Evolutionary conservation across 2,329 filamentous ascomycete species (phyloP).

Genomic region (Cladosporium phlei): DNA sequence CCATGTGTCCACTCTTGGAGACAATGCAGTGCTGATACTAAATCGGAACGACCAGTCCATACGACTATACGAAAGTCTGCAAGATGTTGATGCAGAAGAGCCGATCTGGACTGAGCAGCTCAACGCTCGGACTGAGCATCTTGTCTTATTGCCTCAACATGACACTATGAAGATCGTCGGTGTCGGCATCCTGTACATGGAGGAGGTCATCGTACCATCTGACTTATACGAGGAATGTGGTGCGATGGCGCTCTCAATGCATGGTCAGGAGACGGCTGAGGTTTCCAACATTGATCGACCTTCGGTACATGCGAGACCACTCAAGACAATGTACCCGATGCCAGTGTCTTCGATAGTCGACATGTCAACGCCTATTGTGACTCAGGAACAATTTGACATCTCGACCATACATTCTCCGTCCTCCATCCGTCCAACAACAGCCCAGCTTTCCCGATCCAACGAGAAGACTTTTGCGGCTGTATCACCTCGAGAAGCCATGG

Average conservation of each 20-base stretch:
- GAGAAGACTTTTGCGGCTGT: neutral
- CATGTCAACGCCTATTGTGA: too few relatives aligned
- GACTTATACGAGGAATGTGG: neutral
- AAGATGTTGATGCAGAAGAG: constrained; percentile 11
- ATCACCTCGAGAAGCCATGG: constrained; percentile 19
- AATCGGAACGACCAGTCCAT: constrained; percentile 17
- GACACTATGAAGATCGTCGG: neutral
- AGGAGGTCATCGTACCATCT: neutral
- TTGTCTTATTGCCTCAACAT: constrained; percentile 12
- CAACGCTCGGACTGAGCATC: constrained; percentile 15
- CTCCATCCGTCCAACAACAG: constrained; percentile 12
- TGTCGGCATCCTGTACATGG: neutral
- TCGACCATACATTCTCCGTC: too few relatives aligned
- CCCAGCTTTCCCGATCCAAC: neutral
- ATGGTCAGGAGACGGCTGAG: neutral
- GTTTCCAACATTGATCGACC: neutral
- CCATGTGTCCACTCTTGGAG: constrained; percentile 18
- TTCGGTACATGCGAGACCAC: neutral
- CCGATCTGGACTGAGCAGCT: constrained; percentile 3
- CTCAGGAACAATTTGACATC: too few relatives aligned
- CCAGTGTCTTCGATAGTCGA: neutral
- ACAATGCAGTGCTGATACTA: constrained; percentile 23
- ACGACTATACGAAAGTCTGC: constrained; percentile 21
- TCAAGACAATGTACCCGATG: neutral
- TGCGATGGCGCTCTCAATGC: neutral